Evolutionary conservation across 306 rosid species (phyloP).

Genomic region (cucumber (Cucumis sativus)): DNA sequence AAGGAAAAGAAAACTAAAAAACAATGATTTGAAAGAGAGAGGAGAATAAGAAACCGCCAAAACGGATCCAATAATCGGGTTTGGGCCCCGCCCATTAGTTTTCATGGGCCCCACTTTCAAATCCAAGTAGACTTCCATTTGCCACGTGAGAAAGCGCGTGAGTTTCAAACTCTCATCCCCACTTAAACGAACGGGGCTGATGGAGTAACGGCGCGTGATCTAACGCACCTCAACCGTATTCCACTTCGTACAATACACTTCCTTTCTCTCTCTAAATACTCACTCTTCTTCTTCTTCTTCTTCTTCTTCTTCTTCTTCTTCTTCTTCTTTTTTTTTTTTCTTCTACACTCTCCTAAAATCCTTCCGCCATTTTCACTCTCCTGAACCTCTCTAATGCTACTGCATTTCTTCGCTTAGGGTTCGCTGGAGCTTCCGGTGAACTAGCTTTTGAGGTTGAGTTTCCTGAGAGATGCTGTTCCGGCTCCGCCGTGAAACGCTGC

Average conservation of each 20-base stretch:
- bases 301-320: not conserved
- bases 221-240: not conserved
- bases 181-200: not conserved
- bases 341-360: not conserved
- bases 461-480: not conserved
- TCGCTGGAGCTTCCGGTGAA: not conserved
- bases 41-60: not conserved
- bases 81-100: not conserved
- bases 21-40: not conserved
- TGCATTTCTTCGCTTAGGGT: not conserved
- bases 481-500: not conserved
- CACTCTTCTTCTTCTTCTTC: not conserved
- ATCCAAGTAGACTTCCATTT: not conserved
- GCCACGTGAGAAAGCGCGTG: slow-evolving; percentile 4
- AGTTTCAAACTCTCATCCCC: not conserved
- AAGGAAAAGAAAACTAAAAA: not conserved
- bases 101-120: not conserved
- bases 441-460: not conserved
- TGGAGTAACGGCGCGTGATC: not conserved
- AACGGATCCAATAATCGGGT: not conserved
- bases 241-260: not conserved
- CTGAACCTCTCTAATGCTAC: not conserved
- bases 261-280: not conserved
- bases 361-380: not conserved
- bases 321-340: not conserved